Percentiles rank a stretch among this genome's conserved stretches.
phyloP scores from a whole-genome alignment of 352 stramenopile genomes.

The Globisporangium cederbergense region DNA sequence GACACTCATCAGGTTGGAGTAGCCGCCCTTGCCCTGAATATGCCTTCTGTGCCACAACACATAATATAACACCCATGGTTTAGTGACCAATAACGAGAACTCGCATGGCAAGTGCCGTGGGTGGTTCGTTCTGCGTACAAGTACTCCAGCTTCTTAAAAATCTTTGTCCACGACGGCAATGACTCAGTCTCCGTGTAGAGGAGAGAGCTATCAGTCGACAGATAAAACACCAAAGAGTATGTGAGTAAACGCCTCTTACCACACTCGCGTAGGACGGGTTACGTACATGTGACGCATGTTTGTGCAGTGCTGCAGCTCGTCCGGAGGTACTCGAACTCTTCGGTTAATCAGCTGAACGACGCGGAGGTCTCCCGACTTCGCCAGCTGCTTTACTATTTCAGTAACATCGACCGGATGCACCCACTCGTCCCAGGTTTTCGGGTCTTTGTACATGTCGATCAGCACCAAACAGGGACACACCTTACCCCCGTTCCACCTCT shows the following conservation, averaged over 20 bases:
- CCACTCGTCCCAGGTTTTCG: slow-evolving; percentile 35
- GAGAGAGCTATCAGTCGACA: slow-evolving; percentile 2
- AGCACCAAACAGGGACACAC: slow-evolving; percentile 30
- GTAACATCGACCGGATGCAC: slow-evolving; percentile 25
- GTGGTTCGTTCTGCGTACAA: slow-evolving; percentile 16
- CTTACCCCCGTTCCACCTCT: slow-evolving; percentile 5
- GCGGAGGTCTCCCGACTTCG: slow-evolving; percentile 23
- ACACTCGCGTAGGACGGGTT: no score
- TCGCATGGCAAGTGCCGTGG: no score
- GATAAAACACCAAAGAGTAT: background rate
- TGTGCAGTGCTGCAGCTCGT: slow-evolving; percentile 19
- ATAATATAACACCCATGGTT: background rate
- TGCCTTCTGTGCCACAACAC: background rate
- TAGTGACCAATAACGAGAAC: background rate
- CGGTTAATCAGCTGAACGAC: slow-evolving; percentile 35
- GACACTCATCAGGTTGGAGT: slow-evolving; percentile 23
- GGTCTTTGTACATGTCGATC: slow-evolving; percentile 22
- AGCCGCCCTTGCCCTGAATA: slow-evolving; percentile 29
- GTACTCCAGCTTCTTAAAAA: slow-evolving; percentile 33
- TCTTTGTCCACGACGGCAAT: slow-evolving; percentile 25
- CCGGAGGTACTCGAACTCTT: slow-evolving; percentile 17
- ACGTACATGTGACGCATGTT: slow-evolving; percentile 38
- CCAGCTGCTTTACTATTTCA: slow-evolving; percentile 19
- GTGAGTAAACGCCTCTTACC: no score
- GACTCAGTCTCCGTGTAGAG: slow-evolving; percentile 25